Evolutionary conservation across 306 rosid genomes (phyloP), one percentile per base, ranked within the genome.

Genomic region (Quercus gilva): DNA sequence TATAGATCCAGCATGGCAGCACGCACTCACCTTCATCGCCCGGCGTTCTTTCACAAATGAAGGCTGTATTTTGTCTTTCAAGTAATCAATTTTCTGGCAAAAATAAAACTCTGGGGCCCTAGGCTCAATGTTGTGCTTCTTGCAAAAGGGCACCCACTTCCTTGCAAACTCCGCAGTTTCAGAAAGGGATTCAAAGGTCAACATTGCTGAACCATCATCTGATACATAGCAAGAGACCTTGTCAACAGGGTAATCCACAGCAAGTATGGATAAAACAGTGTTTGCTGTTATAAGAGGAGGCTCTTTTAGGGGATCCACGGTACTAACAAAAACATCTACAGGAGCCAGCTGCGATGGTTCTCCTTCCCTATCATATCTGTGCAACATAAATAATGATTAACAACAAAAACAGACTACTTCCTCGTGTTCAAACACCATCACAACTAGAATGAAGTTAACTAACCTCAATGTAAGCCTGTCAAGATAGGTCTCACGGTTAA

Each of bases 231-330:
- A 95, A 61, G 95, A 94, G 79, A 92, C 97, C 91, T 92, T 94
- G 92, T 94, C 99, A n/a, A 96, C 99, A 23, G 99, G 99, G 84
- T 96, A 96, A 82, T 96, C 99, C 83, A 96, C 99, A 84, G 98
- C 31, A 78, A 96, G 98, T 76, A 96, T 96, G 73, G 99, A 96
- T 89, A 96, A 90, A 76, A 96, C 99, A n/a, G 99, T 96, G 87
- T 96, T 96, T 78, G 98, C 99, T 12, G 99, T 96, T 55, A 96
- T 49, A 69, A 96, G 88, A 5, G 99, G 99, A 29, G 99, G 99
- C 90, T 96, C 99, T 85, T 96, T 96, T 82, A 96, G 97, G 76
- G 99, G 99, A 88, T 96, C 99, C 90, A 96, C 99, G 14, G 99
- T 96, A 90, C 99, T 96, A 6, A 96, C 99, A 56, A 96, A 96